Evolutionary conservation across 768 basidiomycete species (phyloP), one percentile per base, ranked within the genome.

Genomic region (Boletus reticuloceps): DNA sequence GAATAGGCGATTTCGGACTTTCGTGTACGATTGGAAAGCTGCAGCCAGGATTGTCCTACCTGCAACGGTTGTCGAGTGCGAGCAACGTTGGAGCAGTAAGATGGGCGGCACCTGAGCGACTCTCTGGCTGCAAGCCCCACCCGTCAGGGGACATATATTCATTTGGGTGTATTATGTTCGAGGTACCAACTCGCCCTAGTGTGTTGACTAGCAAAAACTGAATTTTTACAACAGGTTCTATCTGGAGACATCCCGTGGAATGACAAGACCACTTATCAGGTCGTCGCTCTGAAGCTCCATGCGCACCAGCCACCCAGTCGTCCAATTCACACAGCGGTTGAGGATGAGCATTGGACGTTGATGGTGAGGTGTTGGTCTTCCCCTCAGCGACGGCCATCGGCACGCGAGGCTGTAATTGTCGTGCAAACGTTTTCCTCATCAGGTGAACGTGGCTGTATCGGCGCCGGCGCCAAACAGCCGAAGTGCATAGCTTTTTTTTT

Each of bases 241-340:
- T 57, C 47, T 4, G 47, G 56, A 19, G 53, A 55, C 1, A 20
- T 49, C 8, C 56, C 56, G 5, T 55, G 56, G 53, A 57, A 55
- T 42, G 53, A 19, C 25, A 31, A 19, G 47, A 57, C 9, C 0
- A 17, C 27, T 0, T 57, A 3, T 2, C 17, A 55, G 20, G 53
- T 57, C 0, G 13, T 47, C 1, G 40, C 14, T 32, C 47, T 55
- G 27, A 56, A 56, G 29, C 13, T 56, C 6, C 9, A 1, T 0
- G 41, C 19, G 3, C 46, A 55, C 41, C 22, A 2, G 11, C 25
- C 14, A 1, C 53, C 52, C 1, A 3, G 34, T 25, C 36, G 20
- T 20, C 20, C 20, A 20, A 20, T 20, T 20, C 20, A 20, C 20
- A 6, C 10, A 1, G 34, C 4, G 4, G 13, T 56, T 2, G 31